A percentile compares a stretch with the other conserved stretches of the same genome.
These are phyloP conservation scores for Dactylellina parvicollis DNA, from an alignment of 2,329 filamentous ascomycete genomes.

Conservation along the genomic window DNA sequence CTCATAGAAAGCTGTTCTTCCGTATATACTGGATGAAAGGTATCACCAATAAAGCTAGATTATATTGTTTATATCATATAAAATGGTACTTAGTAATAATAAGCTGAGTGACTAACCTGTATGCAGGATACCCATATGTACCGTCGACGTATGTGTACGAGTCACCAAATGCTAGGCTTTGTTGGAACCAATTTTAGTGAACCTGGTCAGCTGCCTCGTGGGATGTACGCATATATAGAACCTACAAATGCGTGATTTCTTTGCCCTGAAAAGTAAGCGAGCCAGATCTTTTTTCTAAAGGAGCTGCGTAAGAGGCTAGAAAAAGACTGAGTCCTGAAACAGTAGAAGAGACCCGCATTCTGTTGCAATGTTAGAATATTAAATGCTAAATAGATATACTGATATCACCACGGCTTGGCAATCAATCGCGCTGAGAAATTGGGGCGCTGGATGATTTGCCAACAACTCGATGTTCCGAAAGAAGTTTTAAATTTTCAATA, in stretches of 20 bases:
- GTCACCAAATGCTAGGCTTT: conserved; percentile 43
- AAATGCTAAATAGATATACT: not conserved
- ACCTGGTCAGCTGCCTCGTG: not conserved
- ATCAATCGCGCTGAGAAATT: not conserved
- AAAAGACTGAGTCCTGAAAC: conserved; percentile 2
- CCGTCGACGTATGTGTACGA: conserved; percentile 41
- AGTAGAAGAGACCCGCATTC: conserved; percentile 29
- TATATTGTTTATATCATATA: not conserved
- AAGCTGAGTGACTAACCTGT: conserved; percentile 14
- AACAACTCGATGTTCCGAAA: not conserved
- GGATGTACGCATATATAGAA: not conserved
- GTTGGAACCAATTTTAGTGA: not conserved
- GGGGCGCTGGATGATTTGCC: not conserved
- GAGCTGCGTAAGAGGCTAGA: conserved; percentile 7
- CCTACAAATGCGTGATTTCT: conserved; percentile 39
- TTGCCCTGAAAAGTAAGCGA: conserved; percentile 31
- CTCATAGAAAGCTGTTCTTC: conserved; percentile 21
- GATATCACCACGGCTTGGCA: too few relatives aligned
- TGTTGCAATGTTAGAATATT: not conserved
- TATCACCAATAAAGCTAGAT: conserved; percentile 33
- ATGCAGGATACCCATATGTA: conserved; percentile 31
- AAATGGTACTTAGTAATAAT: not conserved
- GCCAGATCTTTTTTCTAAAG: conserved; percentile 9
- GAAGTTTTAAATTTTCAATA: too few relatives aligned
- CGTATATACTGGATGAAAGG: conserved; percentile 26